Conservation (phyloP, 768 basidiomycete genomes). For the Coprinellus micaceus region DNA sequence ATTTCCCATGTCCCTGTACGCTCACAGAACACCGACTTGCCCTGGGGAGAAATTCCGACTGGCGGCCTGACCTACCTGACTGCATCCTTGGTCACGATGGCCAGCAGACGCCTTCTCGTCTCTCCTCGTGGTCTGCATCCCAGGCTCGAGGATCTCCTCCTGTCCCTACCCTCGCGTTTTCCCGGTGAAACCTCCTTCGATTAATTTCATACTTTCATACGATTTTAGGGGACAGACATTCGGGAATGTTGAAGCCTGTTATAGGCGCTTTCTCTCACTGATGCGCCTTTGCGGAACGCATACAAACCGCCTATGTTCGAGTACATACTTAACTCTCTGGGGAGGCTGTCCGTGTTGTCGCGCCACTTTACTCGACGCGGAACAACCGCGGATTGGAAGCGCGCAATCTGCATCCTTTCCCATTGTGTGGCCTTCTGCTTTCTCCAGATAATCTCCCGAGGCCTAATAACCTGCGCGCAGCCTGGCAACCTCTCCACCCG, state of each 20-base stretch:
- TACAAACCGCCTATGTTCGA: too few species aligned
- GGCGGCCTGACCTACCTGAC: not conserved
- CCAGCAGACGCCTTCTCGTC: not conserved
- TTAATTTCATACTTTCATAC: too few species aligned
- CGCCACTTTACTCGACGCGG: not conserved
- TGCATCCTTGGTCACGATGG: not conserved
- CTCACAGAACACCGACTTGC: too few species aligned
- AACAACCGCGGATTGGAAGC: not conserved
- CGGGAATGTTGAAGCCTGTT: too few species aligned
- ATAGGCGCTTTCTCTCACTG: too few species aligned
- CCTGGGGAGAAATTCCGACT: too few species aligned
- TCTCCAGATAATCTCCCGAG: constrained; percentile 2
- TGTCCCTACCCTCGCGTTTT: not conserved
- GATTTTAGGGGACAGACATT: too few species aligned
- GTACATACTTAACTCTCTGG: too few species aligned
- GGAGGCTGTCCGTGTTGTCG: too few species aligned
- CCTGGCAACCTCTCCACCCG: not conserved
- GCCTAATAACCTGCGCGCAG: not conserved
- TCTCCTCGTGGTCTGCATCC: not conserved
- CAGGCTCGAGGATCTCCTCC: not conserved
- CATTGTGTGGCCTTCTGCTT: not conserved
- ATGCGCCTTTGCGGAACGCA: too few species aligned
- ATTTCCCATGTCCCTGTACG: too few species aligned
- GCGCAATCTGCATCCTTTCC: not conserved
- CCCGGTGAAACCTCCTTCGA: not conserved